A percentile compares a stretch with the other conserved stretches of the same genome.
Conservation (phyloP, 345 rosid genomes). For the Jatropha curcas region DNA sequence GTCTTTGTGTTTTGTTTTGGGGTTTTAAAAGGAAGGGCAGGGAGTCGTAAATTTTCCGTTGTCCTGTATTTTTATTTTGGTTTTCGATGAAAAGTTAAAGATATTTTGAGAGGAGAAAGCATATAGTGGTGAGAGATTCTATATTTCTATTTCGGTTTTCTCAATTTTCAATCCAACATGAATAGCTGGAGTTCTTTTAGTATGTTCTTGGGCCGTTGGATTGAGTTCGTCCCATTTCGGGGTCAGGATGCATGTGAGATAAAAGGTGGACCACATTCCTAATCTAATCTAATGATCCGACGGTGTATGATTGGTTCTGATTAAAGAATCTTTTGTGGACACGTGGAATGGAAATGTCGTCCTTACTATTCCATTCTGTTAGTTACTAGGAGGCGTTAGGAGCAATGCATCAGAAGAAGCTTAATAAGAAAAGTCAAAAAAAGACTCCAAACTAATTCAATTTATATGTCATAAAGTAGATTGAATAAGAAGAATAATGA, state of each 20-base stretch:
- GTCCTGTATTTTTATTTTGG: too few relatives aligned
- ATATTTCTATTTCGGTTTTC: conserved; percentile 6
- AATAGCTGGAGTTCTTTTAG: conserved; percentile 16
- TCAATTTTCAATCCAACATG: conserved; percentile 19
- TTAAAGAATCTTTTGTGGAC: neutral
- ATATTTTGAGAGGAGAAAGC: conserved; percentile 7
- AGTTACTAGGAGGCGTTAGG: neutral
- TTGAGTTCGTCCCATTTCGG: conserved; percentile 8
- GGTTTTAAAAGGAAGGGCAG: conserved; percentile 3
- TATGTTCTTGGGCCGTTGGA: conserved; percentile 35
- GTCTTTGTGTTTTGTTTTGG: too few relatives aligned
- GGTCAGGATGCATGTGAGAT: conserved; percentile 14
- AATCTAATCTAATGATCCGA: conserved; percentile 17
- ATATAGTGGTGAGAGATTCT: conserved; percentile 15
- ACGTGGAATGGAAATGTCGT: conserved; percentile 19
- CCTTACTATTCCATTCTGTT: conserved; percentile 8
- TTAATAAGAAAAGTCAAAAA: neutral
- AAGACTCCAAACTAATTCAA: too few relatives aligned
- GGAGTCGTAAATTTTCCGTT: neutral
- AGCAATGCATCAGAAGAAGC: neutral
- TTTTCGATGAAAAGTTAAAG: neutral
- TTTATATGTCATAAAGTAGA: too few relatives aligned
- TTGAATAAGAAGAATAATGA: too few relatives aligned
- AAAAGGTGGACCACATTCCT: conserved; percentile 37
- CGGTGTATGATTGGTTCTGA: conserved; percentile 18